A percentile compares a stretch with the other conserved stretches of the same genome.
Evolutionary conservation across 495 filamentous ascomycete genomes (phyloP).

Genomic region (Zalerion maritima): DNA sequence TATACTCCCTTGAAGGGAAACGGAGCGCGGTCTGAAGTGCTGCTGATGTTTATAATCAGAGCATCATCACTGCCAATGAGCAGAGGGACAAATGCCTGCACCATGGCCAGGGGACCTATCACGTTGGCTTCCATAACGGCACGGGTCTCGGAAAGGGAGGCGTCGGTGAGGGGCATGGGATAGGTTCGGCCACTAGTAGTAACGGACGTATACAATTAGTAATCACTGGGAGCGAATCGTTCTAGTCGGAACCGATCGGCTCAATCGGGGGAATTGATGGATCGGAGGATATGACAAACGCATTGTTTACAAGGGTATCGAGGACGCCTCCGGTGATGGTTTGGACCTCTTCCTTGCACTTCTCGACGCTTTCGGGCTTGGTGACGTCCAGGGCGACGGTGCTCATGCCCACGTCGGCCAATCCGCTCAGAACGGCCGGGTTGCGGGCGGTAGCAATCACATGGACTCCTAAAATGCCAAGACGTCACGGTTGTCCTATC

Average conservation of each 20-base stretch:
- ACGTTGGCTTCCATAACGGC: constrained; percentile 48
- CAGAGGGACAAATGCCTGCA: constrained; percentile 38
- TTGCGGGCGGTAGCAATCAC: constrained; percentile 41
- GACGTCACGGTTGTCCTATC: neutral
- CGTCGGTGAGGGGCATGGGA: constrained; percentile 38
- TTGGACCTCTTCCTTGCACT: constrained; percentile 29
- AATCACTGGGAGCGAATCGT: no score
- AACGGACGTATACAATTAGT: no score
- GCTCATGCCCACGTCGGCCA: constrained; percentile 32
- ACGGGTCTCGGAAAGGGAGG: constrained; percentile 33
- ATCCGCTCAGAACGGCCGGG: constrained; percentile 25
- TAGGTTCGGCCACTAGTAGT: constrained; percentile 31
- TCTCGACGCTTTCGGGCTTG: constrained; percentile 31
- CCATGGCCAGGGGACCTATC: constrained; percentile 40
- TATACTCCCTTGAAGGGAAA: constrained; percentile 37
- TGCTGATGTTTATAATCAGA: constrained; percentile 40
- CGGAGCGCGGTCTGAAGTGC: constrained; percentile 29
- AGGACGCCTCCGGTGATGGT: constrained; percentile 40
- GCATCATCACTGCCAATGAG: constrained; percentile 38
- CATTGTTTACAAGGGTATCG: constrained; percentile 57
- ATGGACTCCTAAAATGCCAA: constrained; percentile 25
- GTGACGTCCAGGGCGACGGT: constrained; percentile 36
- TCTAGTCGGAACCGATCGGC: no score
- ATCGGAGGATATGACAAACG: no score
- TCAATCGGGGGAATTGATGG: no score